phyloP scores from a whole-genome alignment of 75 land plant genomes.

The Picea sitchensis region DNA sequence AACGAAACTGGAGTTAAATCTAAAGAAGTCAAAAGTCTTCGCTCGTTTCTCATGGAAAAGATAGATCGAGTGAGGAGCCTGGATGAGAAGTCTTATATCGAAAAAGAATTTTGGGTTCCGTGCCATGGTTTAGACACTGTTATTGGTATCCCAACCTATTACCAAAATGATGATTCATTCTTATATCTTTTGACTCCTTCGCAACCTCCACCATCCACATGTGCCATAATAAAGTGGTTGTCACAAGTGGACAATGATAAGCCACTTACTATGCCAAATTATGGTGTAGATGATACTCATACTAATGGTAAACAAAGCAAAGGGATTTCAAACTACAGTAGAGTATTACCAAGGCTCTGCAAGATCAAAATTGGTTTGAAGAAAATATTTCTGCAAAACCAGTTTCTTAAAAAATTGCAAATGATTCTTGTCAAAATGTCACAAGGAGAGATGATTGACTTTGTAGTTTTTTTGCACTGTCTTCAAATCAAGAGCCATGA shows the following conservation, averaged over 20 bases:
- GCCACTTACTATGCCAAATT: neutral
- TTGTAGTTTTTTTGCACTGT: too few relatives aligned
- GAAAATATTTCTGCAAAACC: too few relatives aligned
- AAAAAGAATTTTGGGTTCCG: neutral
- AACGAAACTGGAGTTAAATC: slow-evolving; percentile 15
- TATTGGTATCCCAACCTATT: slow-evolving; percentile 54
- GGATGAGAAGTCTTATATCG: slow-evolving; percentile 4
- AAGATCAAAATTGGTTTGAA: too few relatives aligned
- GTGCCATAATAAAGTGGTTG: slow-evolving; percentile 59
- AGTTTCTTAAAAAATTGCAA: too few relatives aligned
- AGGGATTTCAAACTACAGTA: neutral
- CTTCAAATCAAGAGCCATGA: too few relatives aligned
- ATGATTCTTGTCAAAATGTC: too few relatives aligned
- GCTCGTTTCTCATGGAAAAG: slow-evolving; percentile 24
- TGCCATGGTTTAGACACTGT: slow-evolving; percentile 15
- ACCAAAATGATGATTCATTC: slow-evolving; percentile 78
- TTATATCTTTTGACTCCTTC: slow-evolving; percentile 66
- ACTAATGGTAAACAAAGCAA: neutral
- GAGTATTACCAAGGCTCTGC: too few relatives aligned
- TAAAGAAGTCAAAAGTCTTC: slow-evolving; percentile 20
- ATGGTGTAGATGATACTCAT: neutral
- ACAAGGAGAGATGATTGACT: too few relatives aligned
- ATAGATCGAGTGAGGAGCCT: slow-evolving; percentile 4
- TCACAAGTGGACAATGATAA: neutral
- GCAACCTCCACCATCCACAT: slow-evolving; percentile 53